Evolutionary conservation across 169 alveolate genomes (phyloP).

Genomic region (Eimeria falciformis): DNA sequence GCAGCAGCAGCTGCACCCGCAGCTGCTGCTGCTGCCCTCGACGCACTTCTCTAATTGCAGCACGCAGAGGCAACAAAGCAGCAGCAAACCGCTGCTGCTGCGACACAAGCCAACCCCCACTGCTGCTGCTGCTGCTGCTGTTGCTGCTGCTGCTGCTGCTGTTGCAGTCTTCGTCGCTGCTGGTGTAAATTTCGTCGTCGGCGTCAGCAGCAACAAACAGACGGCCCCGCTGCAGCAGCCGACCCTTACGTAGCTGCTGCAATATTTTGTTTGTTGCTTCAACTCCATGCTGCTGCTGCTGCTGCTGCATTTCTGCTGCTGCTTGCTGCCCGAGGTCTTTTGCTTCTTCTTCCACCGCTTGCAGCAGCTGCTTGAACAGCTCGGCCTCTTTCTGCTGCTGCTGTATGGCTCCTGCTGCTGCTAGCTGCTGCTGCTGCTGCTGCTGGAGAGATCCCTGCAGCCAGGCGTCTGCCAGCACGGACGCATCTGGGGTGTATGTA

Average conservation of each 20-base stretch:
- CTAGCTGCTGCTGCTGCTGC: slow-evolving; percentile 53
- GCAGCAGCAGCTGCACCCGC: slow-evolving; percentile 15
- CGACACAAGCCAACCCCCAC: slow-evolving; percentile 11
- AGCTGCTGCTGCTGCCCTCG: slow-evolving; percentile 54
- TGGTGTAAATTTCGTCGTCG: slow-evolving; percentile 24
- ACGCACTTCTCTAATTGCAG: slow-evolving; percentile 14
- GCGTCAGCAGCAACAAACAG: slow-evolving; percentile 38
- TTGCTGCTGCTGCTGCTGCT: slow-evolving; percentile 47
- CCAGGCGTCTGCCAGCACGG: slow-evolving; percentile 12
- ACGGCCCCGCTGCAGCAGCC: slow-evolving; percentile 60
- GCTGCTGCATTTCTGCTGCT: slow-evolving; percentile 37
- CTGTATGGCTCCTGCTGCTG: neutral
- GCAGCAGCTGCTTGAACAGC: slow-evolving; percentile 31
- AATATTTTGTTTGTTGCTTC: slow-evolving; percentile 36
- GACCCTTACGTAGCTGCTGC: slow-evolving; percentile 43
- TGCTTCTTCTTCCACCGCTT: slow-evolving; percentile 25
- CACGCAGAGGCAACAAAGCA: slow-evolving; percentile 54
- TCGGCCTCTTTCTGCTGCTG: slow-evolving; percentile 51
- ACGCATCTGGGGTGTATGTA: slow-evolving; percentile 10
- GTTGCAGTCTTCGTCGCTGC: slow-evolving; percentile 11
- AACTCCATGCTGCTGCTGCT: slow-evolving; percentile 8
- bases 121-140: slow-evolving; percentile 18
- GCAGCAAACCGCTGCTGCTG: slow-evolving; percentile 66
- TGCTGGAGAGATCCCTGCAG: neutral
- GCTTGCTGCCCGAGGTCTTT: slow-evolving; percentile 32